Evolutionary conservation across 805 yeast genomes (phyloP).

Genomic region (Schwanniomyces occidentalis): DNA sequence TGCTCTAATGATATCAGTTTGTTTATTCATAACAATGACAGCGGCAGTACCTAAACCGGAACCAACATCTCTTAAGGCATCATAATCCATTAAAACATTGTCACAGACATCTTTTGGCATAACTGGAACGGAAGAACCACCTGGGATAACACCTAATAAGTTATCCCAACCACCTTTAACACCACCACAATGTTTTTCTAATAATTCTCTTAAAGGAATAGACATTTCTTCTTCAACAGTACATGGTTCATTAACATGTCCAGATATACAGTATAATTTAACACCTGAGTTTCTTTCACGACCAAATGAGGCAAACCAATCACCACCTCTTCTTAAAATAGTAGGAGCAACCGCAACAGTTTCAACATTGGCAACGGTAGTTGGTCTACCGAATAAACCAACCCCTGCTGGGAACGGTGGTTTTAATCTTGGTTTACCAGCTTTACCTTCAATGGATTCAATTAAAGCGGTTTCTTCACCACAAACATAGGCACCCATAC

Average conservation of each 20-base stretch:
- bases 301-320: slow-evolving; percentile 83
- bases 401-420: slow-evolving; percentile 96
- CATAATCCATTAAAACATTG: slow-evolving; percentile 81
- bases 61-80: slow-evolving; percentile 80
- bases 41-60: slow-evolving; percentile 93
- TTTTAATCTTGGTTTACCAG: slow-evolving; percentile 90
- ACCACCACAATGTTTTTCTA: slow-evolving; percentile 91
- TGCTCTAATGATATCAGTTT: slow-evolving; percentile 80
- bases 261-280: slow-evolving; percentile 82
- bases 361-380: slow-evolving; percentile 89
- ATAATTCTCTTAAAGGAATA: slow-evolving; percentile 75
- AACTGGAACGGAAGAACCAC: slow-evolving; percentile 86
- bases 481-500: slow-evolving; percentile 92
- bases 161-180: slow-evolving; percentile 93
- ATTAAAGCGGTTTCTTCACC: slow-evolving; percentile 92
- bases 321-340: slow-evolving; percentile 84
- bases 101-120: slow-evolving; percentile 68
- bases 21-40: slow-evolving; percentile 86
- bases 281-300: slow-evolving; percentile 84
- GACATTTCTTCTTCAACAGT: slow-evolving; percentile 95
- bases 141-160: slow-evolving; percentile 83
- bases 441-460: slow-evolving; percentile 88
- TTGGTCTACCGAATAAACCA: slow-evolving; percentile 87
- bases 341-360: slow-evolving; percentile 91
- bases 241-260: slow-evolving; percentile 90